These are phyloP conservation scores for Ephemerocybe angulata DNA, from an alignment of 768 basidiomycete species.

Conservation along the genomic window DNA sequence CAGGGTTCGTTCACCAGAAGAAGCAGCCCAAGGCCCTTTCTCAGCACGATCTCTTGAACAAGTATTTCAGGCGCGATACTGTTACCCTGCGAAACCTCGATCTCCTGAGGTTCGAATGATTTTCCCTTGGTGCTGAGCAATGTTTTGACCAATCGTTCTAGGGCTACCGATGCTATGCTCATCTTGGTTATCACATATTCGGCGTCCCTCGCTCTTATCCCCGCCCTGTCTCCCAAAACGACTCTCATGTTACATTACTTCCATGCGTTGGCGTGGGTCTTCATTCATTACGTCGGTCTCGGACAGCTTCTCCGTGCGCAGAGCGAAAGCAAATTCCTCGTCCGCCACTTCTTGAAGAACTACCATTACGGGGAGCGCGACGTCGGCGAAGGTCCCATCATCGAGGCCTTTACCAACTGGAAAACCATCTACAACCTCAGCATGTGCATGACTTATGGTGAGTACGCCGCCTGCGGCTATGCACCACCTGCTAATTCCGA, in stretches of 20 bases:
- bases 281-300: conserved; percentile 85
- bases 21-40: conserved; percentile 43
- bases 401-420: conserved; percentile 95
- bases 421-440: conserved; percentile 89
- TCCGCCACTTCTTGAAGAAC: conserved; percentile 91
- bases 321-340: conserved; percentile 81
- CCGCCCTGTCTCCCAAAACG: conserved; percentile 44
- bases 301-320: conserved; percentile 83
- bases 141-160: conserved; percentile 31
- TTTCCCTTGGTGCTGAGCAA: background rate
- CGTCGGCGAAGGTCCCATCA: conserved; percentile 71
- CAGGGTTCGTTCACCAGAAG: conserved; percentile 11
- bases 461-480: conserved; percentile 9
- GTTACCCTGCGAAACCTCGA: conserved; percentile 82
- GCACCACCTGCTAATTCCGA: conserved; percentile 5
- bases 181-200: conserved; percentile 72
- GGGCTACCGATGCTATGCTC: conserved; percentile 82
- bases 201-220: conserved; percentile 54
- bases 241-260: conserved; percentile 68
- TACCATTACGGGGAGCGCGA: conserved; percentile 82
- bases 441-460: conserved; percentile 93
- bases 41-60: conserved; percentile 85
- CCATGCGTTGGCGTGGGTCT: conserved; percentile 82
- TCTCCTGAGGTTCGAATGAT: conserved; percentile 63
- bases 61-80: conserved; percentile 87